A percentile compares a stretch with the other conserved stretches of the same genome.
These are phyloP conservation scores for Blastocystis sp. DNA, from an alignment of 352 stramenopile species.

Conservation along the genomic window DNA sequence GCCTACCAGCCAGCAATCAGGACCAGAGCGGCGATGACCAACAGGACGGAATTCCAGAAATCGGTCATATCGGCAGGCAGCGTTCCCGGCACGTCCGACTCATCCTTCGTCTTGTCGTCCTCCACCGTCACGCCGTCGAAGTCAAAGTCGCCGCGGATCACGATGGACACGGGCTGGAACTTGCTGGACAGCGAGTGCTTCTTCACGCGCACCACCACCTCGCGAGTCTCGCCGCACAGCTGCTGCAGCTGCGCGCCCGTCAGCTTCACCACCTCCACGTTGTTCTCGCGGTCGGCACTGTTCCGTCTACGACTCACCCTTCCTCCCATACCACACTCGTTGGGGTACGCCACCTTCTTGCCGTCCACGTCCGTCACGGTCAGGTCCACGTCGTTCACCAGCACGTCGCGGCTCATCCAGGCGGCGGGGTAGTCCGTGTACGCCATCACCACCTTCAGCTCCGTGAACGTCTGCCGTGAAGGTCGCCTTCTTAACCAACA, in stretches of 20 bases:
- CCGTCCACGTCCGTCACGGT: background rate
- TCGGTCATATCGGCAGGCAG: too few relatives aligned
- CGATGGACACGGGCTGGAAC: conserved; percentile 40
- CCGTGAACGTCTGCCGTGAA: background rate
- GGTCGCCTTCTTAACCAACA: too few relatives aligned
- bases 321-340: background rate
- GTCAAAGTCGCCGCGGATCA: conserved; percentile 11
- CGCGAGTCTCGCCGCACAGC: too few relatives aligned
- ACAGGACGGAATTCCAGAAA: too few relatives aligned
- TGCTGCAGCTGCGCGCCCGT: background rate
- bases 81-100: background rate
- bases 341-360: conserved; percentile 8
- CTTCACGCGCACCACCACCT: background rate
- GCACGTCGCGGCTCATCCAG: background rate
- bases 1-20: too few relatives aligned
- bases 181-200: background rate
- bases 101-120: conserved; percentile 16
- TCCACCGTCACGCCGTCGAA: conserved; percentile 16
- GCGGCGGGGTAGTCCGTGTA: conserved; percentile 34
- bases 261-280: background rate
- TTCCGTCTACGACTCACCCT: background rate
- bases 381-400: conserved; percentile 37
- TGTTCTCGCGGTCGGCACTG: background rate
- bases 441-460: conserved; percentile 8
- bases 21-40: too few relatives aligned